phyloP scores from a whole-genome alignment of 371 early-diverging fungal genomes.

The Fennellomyces sp. region DNA sequence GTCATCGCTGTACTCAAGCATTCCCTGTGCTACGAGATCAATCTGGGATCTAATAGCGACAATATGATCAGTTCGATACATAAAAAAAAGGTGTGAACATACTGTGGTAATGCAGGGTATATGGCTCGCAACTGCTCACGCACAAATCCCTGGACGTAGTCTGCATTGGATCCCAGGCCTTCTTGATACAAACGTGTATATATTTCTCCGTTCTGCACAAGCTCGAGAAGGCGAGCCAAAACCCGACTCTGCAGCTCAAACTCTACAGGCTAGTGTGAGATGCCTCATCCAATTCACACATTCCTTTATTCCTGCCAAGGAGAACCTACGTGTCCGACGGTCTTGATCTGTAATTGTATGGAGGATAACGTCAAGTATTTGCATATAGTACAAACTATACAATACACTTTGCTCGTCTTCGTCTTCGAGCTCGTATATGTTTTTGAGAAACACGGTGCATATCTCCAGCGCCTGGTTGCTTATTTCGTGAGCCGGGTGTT shows the following conservation, averaged over 20 bases:
- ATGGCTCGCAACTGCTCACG: slow-evolving; percentile 72
- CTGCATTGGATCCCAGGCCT: slow-evolving; percentile 74
- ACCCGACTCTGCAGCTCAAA: slow-evolving; percentile 89
- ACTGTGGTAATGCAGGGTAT: slow-evolving; percentile 87
- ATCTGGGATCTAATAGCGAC: slow-evolving; percentile 81
- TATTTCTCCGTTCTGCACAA: slow-evolving; percentile 84
- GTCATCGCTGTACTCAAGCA: slow-evolving; percentile 83
- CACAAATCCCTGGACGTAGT: slow-evolving; percentile 79
- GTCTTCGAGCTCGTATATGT: slow-evolving; percentile 64
- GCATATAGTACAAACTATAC: slow-evolving; percentile 83
- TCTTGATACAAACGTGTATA: slow-evolving; percentile 76
- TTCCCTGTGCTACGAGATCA: slow-evolving; percentile 79
- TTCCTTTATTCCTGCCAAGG: not conserved
- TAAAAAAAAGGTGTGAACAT: slow-evolving; percentile 14
- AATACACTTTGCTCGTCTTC: slow-evolving; percentile 78
- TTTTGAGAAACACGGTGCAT: slow-evolving; percentile 75
- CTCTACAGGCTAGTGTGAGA: slow-evolving; percentile 40
- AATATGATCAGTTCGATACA: no score
- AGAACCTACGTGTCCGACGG: slow-evolving; percentile 83
- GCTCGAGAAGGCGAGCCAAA: slow-evolving; percentile 81
- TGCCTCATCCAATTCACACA: not conserved
- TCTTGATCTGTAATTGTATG: slow-evolving; percentile 91
- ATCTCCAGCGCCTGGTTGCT: slow-evolving; percentile 85
- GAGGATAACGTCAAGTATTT: slow-evolving; percentile 85
- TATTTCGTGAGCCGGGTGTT: slow-evolving; percentile 93